Base-by-base conservation (phyloP, 1,284 basidiomycete species). In the Leccinum laetum region DNA sequence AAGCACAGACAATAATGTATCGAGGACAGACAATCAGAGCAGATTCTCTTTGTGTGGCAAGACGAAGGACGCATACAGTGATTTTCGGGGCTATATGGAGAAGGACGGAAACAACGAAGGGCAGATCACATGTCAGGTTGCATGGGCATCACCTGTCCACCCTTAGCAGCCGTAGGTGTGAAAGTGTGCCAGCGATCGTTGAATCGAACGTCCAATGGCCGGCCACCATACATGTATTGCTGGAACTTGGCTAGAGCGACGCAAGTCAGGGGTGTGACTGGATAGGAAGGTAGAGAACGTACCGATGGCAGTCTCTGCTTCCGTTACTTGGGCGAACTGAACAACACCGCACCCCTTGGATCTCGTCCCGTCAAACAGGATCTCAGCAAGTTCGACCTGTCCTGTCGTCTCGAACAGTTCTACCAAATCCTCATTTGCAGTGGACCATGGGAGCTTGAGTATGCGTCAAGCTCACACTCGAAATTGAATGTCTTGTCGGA, bases 381-480 rank as follows among this genome's bases (percentile, higher is more conserved):
- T 96, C 78, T 99, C 97, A 10, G 97, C 97, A 57, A 95, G 82
- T 72, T 95, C 92, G 39, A 99, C 97, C 69, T 91, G 91, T 10
- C 97, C 97, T 1, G 96, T 98, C 37, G 97, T 99, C 82, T 98
- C 96, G 74, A 99, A 99, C 37, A 99, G 81, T 80, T 99, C 97
- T 26, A 99, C 96, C 35, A 99, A 82, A 76, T 99, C 97, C 75
- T 99, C 96, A 78, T 99, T 98, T n/a, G 96, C 94, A 41, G 97
- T 99, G 16, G 96, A 98, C 95, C 96, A 99, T 1, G 97, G 97
- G 18, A 99, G 81, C 95, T 98, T 71, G 14, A 55, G 24, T 9
- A 29, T 65, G 37, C 14, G 14, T 64, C 49, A 65, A 46, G 9
- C 21, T n/a, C 21, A 0, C 37, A 32, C 37, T 29, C 5, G 6